Evolutionary conservation across 805 yeast genomes (phyloP).

Genomic region (Scheffersomyces amazonensis): DNA sequence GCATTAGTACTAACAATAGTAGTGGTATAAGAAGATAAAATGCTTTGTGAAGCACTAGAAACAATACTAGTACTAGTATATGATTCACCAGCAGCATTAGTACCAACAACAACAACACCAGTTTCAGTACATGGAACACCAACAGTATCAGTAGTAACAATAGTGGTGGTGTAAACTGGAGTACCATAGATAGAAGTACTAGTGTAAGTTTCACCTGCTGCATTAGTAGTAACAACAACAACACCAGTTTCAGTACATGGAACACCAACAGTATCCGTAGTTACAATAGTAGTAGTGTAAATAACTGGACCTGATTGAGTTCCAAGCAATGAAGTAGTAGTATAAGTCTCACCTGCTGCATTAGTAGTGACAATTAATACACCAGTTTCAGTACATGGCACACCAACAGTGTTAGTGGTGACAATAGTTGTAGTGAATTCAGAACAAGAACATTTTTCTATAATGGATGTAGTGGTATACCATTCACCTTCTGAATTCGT

Average conservation of each 20-base stretch:
- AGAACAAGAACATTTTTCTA: not conserved
- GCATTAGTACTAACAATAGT: not conserved
- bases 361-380: conserved; percentile 5
- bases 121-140: too few species aligned
- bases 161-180: not conserved
- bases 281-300: conserved; percentile 7
- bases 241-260: conserved; percentile 8
- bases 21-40: conserved; percentile 5
- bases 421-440: conserved; percentile 5
- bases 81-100: not conserved
- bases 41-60: conserved; percentile 6
- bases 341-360: conserved; percentile 3
- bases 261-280: conserved; percentile 7
- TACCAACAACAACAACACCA: too few species aligned
- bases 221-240: conserved; percentile 3
- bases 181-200: not conserved
- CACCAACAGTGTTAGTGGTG: conserved; percentile 8
- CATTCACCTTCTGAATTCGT: conserved; percentile 3
- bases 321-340: conserved; percentile 3
- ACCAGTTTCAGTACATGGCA: conserved; percentile 4
- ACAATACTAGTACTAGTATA: conserved; percentile 2
- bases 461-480: conserved; percentile 3
- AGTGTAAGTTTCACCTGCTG: conserved; percentile 6
- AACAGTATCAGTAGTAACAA: conserved; percentile 1
- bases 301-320: conserved; percentile 7